Percentiles rank a stretch among this genome's conserved stretches.
Evolutionary conservation across 352 stramenopile species (phyloP).

Genomic region (Phytopythium kandeliae): DNA sequence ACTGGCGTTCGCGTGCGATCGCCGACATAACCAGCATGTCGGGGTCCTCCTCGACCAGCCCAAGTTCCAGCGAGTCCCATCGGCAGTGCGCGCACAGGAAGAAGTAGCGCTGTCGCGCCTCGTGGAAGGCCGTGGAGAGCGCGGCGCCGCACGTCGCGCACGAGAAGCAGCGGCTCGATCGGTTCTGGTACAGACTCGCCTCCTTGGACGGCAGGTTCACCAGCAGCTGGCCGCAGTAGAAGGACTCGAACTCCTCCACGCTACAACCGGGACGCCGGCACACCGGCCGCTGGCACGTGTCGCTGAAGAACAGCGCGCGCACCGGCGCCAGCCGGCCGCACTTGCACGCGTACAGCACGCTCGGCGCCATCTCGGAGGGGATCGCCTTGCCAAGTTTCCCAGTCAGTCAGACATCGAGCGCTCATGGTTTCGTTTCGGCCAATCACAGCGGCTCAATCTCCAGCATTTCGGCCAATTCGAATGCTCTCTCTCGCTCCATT

Average conservation of each 20-base stretch:
- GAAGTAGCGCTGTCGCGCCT: conserved; percentile 53
- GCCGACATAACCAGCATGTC: conserved; percentile 79
- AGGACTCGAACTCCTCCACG: conserved; percentile 85
- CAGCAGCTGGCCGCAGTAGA: conserved; percentile 81
- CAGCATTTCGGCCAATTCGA: too few species aligned
- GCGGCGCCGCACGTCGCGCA: conserved; percentile 58
- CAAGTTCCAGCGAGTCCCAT: conserved; percentile 75
- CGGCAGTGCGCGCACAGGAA: conserved; percentile 81
- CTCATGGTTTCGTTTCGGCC: too few species aligned
- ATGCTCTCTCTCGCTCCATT: too few species aligned
- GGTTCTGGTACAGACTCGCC: conserved; percentile 83
- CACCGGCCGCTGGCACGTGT: conserved; percentile 68
- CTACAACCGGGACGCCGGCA: conserved; percentile 64
- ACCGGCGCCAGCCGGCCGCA: conserved; percentile 64
- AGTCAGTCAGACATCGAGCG: too few species aligned
- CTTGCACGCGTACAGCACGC: conserved; percentile 65
- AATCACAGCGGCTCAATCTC: too few species aligned
- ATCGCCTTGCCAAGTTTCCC: too few species aligned
- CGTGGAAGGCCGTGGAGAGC: conserved; percentile 69
- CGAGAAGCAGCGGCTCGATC: conserved; percentile 78
- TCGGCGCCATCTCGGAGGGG: too few species aligned
- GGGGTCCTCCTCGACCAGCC: conserved; percentile 67
- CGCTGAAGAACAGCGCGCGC: conserved; percentile 65
- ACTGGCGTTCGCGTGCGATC: conserved; percentile 70
- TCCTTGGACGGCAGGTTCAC: conserved; percentile 87